Base-by-base conservation (phyloP, 805 yeast genomes). In the Spathaspora girioi region DNA sequence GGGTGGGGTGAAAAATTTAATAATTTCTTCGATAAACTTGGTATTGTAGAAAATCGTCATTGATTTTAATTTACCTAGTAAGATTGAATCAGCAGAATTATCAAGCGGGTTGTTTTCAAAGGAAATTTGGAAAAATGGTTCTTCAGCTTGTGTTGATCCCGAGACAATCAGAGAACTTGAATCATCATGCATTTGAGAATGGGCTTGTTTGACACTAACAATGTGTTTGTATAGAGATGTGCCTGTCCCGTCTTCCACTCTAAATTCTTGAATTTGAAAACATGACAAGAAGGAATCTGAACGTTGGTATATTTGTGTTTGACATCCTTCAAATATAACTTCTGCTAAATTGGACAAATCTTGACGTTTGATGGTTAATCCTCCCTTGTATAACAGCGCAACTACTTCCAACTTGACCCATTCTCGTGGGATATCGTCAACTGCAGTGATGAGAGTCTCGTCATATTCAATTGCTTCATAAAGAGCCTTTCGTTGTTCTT, bases 391-490 rank as follows among this genome's bases (percentile, higher is more conserved):
- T 57, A 94, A 77, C 15, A 83, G 73, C 38, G 96, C 84, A 20
- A 81, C 77, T 3, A 93, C 61, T 54, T 86, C 87, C 49, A 86
- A 61, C n/a, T 80, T 80, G 4, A 87, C 80, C 35, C 89, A 71
- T 52, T 90, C 96, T 49, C 82, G 79, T 0, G 97, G 96, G 1
- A 87, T 61, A 6, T 83, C 69, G 6, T 83, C 69, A 1, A 85
- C 71, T 27, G 82, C 82, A 1, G 76, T 60, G 0, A 79, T 50
- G 1, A 72, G 73, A 18, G 75, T 68, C 54, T 92, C 97, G 58
- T 92, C 89, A 58, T 85, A 92, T 55, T 92, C 99, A 56, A 94
- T 92, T 0, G 97, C 96, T 54, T 89, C 96, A 62, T 90, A 92
- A 18, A 94, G 74, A 53, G 96, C 99, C 62, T 89, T 79, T 55